Base-by-base conservation (phyloP, 2,329 filamentous ascomycete genomes). In the Boeremia exigua region DNA sequence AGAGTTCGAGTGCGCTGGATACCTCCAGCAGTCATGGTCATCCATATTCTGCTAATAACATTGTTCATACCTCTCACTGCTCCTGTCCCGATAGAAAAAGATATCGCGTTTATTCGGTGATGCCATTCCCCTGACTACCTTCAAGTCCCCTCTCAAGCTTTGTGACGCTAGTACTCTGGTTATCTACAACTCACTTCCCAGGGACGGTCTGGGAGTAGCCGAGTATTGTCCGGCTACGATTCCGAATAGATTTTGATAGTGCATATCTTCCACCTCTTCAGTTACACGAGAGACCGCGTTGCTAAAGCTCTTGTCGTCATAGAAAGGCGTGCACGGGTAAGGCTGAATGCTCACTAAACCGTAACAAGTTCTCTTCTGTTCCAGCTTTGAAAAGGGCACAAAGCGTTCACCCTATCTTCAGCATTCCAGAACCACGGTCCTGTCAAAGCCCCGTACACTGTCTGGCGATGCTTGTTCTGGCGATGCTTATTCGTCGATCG, bases 401-500 rank as follows among this genome's bases (percentile, higher is more conserved):
- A 23, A 23, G 3, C 5, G 19, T 23, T 23, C 19, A 5, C 19
- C 5, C 19, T 23, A 23, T 23, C 19, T n/a, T 9, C 17, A 40
- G 34, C 19, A 39, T 11, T 12, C 7, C 29, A 28, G 8, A 17
- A 8, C 9, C 9, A 48, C n/a, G 39, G 23, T 19, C 17, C n/a
- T 6, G 25, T 43, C 32, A 43, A 23, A 5, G 19, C 37, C 27
- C 40, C 19, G 29, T 6, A 29, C n/a, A 15, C 28, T 12, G 15
- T 36, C 12, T 17, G 25, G 8, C 19, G 19, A 29, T 42, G 34
- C 15, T n/a, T 36, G n/a, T 32, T n/a, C n/a, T n/a, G n/a, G n/a
- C n/a, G n/a, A n/a, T n/a, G n/a, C n/a, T n/a, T 25, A 19, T 32
- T 33, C 17, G 28, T 42, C 36, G 43, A 53, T 53, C 49, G 49